Conservation (phyloP, 2,329 filamentous ascomycete species). For the Aspergillus chevalieri region DNA sequence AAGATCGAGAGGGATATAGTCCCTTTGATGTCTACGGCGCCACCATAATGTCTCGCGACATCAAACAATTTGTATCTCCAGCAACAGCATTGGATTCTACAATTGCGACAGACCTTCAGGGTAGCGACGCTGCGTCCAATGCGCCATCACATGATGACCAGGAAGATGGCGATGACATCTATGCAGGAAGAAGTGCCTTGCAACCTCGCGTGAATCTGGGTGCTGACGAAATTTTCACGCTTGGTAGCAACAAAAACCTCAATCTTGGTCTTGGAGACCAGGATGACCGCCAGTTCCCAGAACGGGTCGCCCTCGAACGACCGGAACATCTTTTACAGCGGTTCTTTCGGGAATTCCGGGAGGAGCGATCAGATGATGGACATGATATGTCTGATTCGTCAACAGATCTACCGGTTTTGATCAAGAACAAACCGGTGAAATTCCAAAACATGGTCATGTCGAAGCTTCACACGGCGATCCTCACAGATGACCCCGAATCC, state of each 20-base stretch:
- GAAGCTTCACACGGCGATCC: conserved; percentile 82
- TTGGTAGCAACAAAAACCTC: conserved; percentile 94
- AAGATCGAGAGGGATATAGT: conserved; percentile 89
- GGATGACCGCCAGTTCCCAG: conserved; percentile 88
- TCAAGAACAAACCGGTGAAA: conserved; percentile 64
- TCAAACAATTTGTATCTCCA: conserved; percentile 38
- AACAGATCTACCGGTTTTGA: conserved; percentile 62
- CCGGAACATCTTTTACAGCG: conserved; percentile 69
- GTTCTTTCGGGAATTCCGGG: conserved; percentile 63
- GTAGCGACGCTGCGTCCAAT: conserved; percentile 24
- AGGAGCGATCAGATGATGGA: conserved; percentile 30
- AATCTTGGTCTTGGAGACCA: conserved; percentile 92
- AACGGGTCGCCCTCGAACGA: conserved; percentile 69
- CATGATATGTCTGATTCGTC: conserved; percentile 29
- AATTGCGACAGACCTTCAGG: conserved; percentile 41
- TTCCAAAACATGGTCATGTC: conserved; percentile 81
- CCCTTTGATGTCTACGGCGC: conserved; percentile 89
- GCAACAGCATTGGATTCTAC: conserved; percentile 33
- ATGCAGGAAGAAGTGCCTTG: conserved; percentile 14
- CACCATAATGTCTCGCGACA: conserved; percentile 72
- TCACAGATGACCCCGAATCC: conserved; percentile 79
- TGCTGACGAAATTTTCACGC: conserved; percentile 85
- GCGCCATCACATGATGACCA: conserved; percentile 40
- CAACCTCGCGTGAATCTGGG: conserved; percentile 38
- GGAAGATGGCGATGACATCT: conserved; percentile 46